These are phyloP conservation scores for Botrytis pseudocinerea DNA, from an alignment of 2,329 filamentous ascomycete genomes.

Conservation along the genomic window DNA sequence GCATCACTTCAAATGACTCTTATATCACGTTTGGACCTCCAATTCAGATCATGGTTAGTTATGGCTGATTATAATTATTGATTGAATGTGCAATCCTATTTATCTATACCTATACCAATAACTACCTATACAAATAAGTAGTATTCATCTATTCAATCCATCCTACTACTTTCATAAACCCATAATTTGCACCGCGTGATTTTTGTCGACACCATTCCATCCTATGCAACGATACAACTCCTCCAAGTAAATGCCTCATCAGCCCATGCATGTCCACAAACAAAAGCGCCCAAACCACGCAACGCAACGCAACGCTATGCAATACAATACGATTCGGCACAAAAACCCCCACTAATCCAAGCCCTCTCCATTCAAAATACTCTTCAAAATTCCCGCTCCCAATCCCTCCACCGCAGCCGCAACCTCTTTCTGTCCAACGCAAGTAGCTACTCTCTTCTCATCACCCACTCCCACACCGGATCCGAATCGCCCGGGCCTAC, in stretches of 20 bases:
- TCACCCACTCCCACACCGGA: slow-evolving; percentile 57
- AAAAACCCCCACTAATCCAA: slow-evolving; percentile 31
- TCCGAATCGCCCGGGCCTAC: slow-evolving; percentile 61
- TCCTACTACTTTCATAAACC: slow-evolving; percentile 3
- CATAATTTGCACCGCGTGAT: not conserved
- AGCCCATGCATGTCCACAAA: not conserved
- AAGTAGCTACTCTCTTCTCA: slow-evolving; percentile 77
- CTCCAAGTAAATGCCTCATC: not conserved
- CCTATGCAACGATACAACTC: not conserved
- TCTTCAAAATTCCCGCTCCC: slow-evolving; percentile 61
- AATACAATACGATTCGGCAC: not conserved
- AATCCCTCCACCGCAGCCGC: slow-evolving; percentile 66
- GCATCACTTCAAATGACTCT: not conserved
- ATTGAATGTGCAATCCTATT: slow-evolving; percentile 6
- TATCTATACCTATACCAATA: not conserved
- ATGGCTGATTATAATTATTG: not conserved
- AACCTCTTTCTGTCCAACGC: slow-evolving; percentile 78
- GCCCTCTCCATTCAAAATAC: slow-evolving; percentile 55
- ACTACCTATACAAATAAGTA: not conserved
- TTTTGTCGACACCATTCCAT: not conserved
- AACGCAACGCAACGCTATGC: slow-evolving; percentile 10
- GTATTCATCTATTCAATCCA: not conserved
- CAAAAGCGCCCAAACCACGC: not conserved
- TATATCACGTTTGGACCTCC: not conserved
- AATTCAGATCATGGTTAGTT: not conserved